Conservation (phyloP, 2,329 filamentous ascomycete genomes). For the Blastomyces silverae region DNA sequence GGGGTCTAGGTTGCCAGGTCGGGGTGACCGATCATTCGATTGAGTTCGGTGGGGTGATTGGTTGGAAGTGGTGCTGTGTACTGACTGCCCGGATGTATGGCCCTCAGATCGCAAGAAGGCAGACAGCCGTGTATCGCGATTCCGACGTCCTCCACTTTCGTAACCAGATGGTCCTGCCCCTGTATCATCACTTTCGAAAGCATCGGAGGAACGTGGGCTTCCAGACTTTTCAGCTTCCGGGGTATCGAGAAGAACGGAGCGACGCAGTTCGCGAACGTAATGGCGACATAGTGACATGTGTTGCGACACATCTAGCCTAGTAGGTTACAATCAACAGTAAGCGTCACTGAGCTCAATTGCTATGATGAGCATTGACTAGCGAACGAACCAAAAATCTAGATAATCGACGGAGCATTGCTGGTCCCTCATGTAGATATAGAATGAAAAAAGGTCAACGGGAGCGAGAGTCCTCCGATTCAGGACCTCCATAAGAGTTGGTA, state of each 20-base stretch:
- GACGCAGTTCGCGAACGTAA: constrained; percentile 89
- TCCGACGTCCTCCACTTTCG: constrained; percentile 60
- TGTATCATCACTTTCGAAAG: constrained; percentile 9
- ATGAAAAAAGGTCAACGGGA: constrained; percentile 93
- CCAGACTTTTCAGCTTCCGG: constrained; percentile 76
- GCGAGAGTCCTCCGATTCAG: constrained; percentile 88
- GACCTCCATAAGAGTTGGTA: constrained; percentile 94
- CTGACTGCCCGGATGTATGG: constrained; percentile 45
- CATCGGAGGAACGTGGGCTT: constrained; percentile 52
- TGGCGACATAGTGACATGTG: constrained; percentile 95
- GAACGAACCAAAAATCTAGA: constrained; percentile 84
- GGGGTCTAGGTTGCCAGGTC: constrained; percentile 57
- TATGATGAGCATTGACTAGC: not conserved
- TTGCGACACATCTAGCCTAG: constrained; percentile 96
- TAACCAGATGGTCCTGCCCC: constrained; percentile 48
- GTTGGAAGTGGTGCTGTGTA: constrained; percentile 46
- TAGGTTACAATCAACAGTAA: constrained; percentile 10
- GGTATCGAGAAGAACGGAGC: constrained; percentile 87
- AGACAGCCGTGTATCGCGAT: constrained; percentile 83
- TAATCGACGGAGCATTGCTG: constrained; percentile 98
- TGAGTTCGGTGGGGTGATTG: constrained; percentile 35
- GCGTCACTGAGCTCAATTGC: not conserved
- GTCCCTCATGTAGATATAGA: constrained; percentile 99
- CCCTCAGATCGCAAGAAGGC: constrained; percentile 68
- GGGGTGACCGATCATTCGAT: constrained; percentile 45